Base-by-base conservation (phyloP, 2,329 filamentous ascomycete species). In the Sclerotinia spermophila region DNA sequence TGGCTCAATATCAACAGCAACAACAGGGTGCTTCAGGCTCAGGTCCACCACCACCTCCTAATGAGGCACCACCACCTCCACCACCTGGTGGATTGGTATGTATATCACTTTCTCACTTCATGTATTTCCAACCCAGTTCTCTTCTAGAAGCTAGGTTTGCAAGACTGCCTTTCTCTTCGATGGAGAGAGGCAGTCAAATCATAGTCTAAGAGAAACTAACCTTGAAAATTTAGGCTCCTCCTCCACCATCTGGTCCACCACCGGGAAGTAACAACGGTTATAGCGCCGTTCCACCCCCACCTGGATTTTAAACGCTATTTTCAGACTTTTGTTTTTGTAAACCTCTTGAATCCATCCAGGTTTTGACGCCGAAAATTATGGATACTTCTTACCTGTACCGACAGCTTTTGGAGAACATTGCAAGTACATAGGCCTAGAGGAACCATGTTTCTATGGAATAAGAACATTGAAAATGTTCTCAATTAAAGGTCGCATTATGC, bases 281-380 rank as follows among this genome's bases (percentile, higher is more conserved):
- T 78, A 88, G 86, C 75, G 84, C 89, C 76, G 90, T 85, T 38
- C 84, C 84, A 53, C 84, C 84, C 40, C 84, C 84, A 40, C 84
- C 84, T 56, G 84, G 84, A 33, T 80, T 85, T 76, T 85, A 72
- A 78, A 68, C 19, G 35, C 58, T 55, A 11, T n/a, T 40, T 48
- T 64, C 5, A 40, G 19, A 24, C 38, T 33, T 35, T 19, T 53
- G 15, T 33, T 42, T 21, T 15, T 33, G 19, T 27, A 38, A 10
- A 3, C 19, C 55, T 69, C 19, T 62, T 27, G 17, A 44, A 44
- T 53, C 38, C n/a, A 19, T 56, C 17, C 8, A 35, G 48, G 10
- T n/a, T 2, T 48, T 44, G 19, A 33, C 30, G 48, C 11, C 40
- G 21, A 42, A 44, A 38, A n/a, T 51, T 69, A 69, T 69, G 60